Base-by-base conservation (phyloP, 2,329 filamentous ascomycete species). In the Aureobasidium sp. region DNA sequence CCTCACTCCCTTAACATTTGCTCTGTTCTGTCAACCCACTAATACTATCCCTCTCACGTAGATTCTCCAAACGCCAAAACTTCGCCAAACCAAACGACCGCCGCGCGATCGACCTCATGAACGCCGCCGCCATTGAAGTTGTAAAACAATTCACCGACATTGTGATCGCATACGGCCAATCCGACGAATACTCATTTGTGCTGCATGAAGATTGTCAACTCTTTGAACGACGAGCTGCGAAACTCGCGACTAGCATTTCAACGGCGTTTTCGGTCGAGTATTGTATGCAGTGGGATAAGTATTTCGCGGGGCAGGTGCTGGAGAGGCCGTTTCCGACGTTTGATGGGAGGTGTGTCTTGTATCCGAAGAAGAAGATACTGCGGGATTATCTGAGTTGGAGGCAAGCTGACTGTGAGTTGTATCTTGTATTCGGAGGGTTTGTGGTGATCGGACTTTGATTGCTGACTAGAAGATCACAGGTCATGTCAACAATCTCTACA, bases 401-500 rank as follows among this genome's bases (percentile, higher is more conserved):
- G 61, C 93, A 98, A 70, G 93, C 88, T 38, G 93, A 98, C 68
- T 97, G 93, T 93, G 67, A 68, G 84, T 70, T 14, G 11, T 24
- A 17, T 2, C 27, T 45, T 21, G 6, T 32, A 5, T 7, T n/a
- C 16, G 16, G 2, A 17, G 4, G 21, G 5, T 10, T 17, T 17
- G 5, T n/a, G 12, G 17, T 4, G n/a, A 7, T 37, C 10, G 21
- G 1, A 2, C 3, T 12, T 30, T 41, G 17, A 19, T n/a, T 38
- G 48, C 37, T 40, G 14, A 40, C 25, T 17, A 16, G 3, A 16
- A n/a, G 5, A 24, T 16, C 6, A 19, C 4, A 55, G 54, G 54
- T 60, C 93, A 98, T 67, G 95, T 98, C 62, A 98, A 98, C 69
- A 98, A 98, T 64, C 79, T 98, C 4, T 98, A 96, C 70, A 98